Evolutionary conservation across 352 stramenopile species (phyloP).

Genomic region (Peronospora belbahrii): DNA sequence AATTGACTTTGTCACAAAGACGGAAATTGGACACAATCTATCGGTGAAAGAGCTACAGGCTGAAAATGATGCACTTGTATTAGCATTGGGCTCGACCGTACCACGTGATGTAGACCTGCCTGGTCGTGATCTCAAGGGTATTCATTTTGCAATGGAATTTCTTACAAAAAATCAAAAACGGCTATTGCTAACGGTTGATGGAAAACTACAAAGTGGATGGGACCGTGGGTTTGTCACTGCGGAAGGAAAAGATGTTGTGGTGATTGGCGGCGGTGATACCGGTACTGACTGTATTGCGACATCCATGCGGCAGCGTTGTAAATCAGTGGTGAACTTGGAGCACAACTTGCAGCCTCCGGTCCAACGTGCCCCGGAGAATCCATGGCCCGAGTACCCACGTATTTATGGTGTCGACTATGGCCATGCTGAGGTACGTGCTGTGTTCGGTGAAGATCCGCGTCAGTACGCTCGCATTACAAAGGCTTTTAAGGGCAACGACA

Average conservation of each 20-base stretch:
- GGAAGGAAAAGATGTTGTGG: constrained; percentile 96
- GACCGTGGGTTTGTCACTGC: constrained; percentile 92
- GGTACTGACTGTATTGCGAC: constrained; percentile 98
- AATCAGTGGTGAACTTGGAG: constrained; percentile 95
- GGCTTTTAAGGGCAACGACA: constrained; percentile 69
- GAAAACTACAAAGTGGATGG: constrained; percentile 93
- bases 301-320: constrained; percentile 94
- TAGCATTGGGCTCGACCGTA: constrained; percentile 92
- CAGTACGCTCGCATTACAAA: constrained; percentile 74
- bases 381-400: constrained; percentile 96
- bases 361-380: constrained; percentile 89
- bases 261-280: constrained; percentile 96
- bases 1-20: constrained; percentile 96
- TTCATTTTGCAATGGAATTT: constrained; percentile 97
- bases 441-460: constrained; percentile 90
- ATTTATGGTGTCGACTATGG: constrained; percentile 97
- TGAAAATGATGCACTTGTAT: constrained; percentile 89
- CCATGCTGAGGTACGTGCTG: constrained; percentile 89
- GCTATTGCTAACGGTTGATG: constrained; percentile 91
- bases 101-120: constrained; percentile 89
- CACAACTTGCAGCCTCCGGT: constrained; percentile 89
- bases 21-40: constrained; percentile 87
- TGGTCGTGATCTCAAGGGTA: constrained; percentile 87
- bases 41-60: constrained; percentile 62
- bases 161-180: constrained; percentile 97